Evolutionary conservation across 2,329 filamentous ascomycete species (phyloP), one percentile per base, ranked within the genome.

Genomic region (Raffaelea deltoideospora): DNA sequence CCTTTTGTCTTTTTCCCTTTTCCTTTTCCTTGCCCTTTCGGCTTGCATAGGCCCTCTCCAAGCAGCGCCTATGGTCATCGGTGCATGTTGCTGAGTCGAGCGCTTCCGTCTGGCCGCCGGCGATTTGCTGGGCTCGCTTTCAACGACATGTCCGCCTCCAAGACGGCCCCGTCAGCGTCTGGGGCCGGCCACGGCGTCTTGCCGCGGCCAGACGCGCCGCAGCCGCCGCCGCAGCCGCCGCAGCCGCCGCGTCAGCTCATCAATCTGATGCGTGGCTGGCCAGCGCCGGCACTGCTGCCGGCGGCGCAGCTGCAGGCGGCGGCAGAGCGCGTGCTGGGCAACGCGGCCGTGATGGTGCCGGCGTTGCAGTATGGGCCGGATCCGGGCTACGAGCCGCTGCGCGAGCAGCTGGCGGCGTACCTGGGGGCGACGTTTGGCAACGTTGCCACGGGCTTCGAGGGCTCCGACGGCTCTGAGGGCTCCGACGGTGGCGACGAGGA

Each of bases 291-390:
- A 15, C 68, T 90, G 7, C 66, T 92, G 10, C 82, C 85, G 7
- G 67, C 69, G 3, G 53, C 63, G 5, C 61, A 76, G 13, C 65
- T 92, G 39, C 64, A 69, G 26, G 56, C 60, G 21, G 78, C 82
- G 20, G 63, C 78, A 39, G 59, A 67, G 40, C 59, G 61, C 36
- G 71, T 76, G 9, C 66, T 92, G 33, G 63, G 79, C 49, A 5
- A 36, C 2, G 67, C 72, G 10, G 50, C 56, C 9, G 58, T 79
- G 39, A 72, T 67, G 38, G 59, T 65, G 3, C 70, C 76, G 1
- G 79, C 69, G n/a, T 65, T 94, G 27, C 66, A 77, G 40, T 94
- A 94, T 50, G 87, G 79, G 0, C 77, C 84, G 0, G 83, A 92
- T 53, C 60, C 72, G 31, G 87, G 87, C 21, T 79, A 79, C 48